A percentile compares a stretch with the other conserved stretches of the same genome.
phyloP scores from a whole-genome alignment of 139 green algal species.

The Micromonas commoda region DNA sequence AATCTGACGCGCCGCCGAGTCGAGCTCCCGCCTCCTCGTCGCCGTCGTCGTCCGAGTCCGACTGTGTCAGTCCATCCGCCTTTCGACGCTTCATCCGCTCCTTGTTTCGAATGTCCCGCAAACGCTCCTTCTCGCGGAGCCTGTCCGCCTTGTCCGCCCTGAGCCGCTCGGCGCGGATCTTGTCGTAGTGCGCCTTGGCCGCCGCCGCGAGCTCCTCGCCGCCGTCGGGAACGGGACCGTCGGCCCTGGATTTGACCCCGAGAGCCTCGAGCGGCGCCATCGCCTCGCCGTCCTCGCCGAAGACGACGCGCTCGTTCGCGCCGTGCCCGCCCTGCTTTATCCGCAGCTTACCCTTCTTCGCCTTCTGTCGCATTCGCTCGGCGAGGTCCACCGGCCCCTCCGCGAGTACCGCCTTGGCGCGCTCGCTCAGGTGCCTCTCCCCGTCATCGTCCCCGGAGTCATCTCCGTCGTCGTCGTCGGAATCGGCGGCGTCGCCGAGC shows the following conservation, averaged over 20 bases:
- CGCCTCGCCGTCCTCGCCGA: slow-evolving; percentile 24
- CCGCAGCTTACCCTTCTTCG: slow-evolving; percentile 10
- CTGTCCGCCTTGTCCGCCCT: background rate
- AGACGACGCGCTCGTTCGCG: slow-evolving; percentile 10
- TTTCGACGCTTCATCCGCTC: background rate
- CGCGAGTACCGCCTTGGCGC: background rate
- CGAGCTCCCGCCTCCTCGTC: background rate
- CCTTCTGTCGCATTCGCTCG: background rate
- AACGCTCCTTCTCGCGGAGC: slow-evolving; percentile 9
- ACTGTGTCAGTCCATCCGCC: background rate
- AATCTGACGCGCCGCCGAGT: background rate
- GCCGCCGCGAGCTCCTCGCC: background rate
- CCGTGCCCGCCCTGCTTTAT: slow-evolving; percentile 3
- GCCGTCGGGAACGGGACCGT: background rate
- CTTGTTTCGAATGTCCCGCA: background rate
- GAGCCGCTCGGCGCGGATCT: background rate
- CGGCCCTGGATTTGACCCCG: background rate
- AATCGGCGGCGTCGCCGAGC: background rate
- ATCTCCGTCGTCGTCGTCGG: slow-evolving; percentile 1
- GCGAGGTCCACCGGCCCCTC: background rate
- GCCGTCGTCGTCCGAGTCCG: background rate
- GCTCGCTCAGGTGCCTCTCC: background rate
- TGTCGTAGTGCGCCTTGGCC: background rate
- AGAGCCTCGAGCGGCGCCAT: slow-evolving; percentile 16
- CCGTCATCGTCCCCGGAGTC: slow-evolving; percentile 15